Percentiles rank a stretch among this genome's conserved stretches.
These are phyloP conservation scores for Daldinia caldariorum DNA, from an alignment of 495 filamentous ascomycete genomes.

Conservation along the genomic window DNA sequence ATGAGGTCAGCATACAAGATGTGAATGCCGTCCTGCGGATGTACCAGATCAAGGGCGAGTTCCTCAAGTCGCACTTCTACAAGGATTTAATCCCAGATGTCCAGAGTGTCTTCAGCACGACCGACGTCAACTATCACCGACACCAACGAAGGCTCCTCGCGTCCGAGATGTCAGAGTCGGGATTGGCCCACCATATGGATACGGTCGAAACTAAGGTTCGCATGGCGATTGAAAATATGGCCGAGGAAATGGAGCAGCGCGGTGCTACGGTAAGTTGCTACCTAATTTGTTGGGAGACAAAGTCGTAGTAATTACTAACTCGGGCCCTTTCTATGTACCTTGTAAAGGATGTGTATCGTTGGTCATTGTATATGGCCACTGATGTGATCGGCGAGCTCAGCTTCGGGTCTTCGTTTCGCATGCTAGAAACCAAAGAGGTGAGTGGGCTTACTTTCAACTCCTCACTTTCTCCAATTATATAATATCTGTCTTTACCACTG, in stretches of 20 bases:
- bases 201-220: slow-evolving; percentile 41
- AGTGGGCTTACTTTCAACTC: slow-evolving; percentile 1
- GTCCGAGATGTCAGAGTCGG: slow-evolving; percentile 38
- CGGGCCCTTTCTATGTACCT: too few relatives aligned
- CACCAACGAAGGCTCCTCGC: slow-evolving; percentile 42
- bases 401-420: slow-evolving; percentile 67
- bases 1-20: slow-evolving; percentile 55
- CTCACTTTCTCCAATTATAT: neutral
- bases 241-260: slow-evolving; percentile 41
- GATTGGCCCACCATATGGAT: slow-evolving; percentile 24
- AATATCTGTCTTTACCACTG: too few relatives aligned
- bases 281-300: neutral
- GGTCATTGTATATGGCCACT: slow-evolving; percentile 66
- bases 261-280: slow-evolving; percentile 34
- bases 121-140: slow-evolving; percentile 36
- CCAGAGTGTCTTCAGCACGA: slow-evolving; percentile 35
- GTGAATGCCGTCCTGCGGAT: slow-evolving; percentile 51
- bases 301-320: neutral
- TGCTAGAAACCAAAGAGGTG: slow-evolving; percentile 62
- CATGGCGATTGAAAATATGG: slow-evolving; percentile 39
- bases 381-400: slow-evolving; percentile 66
- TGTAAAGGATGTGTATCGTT: slow-evolving; percentile 61
- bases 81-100: slow-evolving; percentile 20
- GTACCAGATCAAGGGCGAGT: slow-evolving; percentile 49
- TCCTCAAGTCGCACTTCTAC: slow-evolving; percentile 42